Evolutionary conservation across 371 early-diverging fungal species (phyloP).

Genomic region (Mucor racemosus): DNA sequence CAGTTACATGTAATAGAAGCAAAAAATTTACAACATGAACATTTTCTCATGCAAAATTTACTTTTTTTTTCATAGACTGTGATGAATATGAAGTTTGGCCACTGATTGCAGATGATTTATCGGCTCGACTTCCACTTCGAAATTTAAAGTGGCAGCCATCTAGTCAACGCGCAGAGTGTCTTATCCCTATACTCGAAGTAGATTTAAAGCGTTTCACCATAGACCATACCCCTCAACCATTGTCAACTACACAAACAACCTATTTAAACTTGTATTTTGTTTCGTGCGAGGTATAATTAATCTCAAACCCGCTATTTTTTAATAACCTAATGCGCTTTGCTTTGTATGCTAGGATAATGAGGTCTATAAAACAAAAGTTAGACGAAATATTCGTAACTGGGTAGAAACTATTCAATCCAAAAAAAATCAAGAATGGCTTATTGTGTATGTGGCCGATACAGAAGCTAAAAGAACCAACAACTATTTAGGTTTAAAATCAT

Average conservation of each 20-base stretch:
- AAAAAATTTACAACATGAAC: background rate
- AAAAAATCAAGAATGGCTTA: conserved; percentile 92
- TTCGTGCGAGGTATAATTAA: conserved; percentile 69
- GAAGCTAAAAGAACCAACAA: conserved; percentile 65
- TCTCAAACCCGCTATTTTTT: background rate
- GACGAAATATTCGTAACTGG: conserved; percentile 85
- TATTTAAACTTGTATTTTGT: conserved; percentile 85
- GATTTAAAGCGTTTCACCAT: conserved; percentile 69
- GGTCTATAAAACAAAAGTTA: conserved; percentile 74
- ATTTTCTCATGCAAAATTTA: background rate
- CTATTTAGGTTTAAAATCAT: conserved; percentile 69
- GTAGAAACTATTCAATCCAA: conserved; percentile 72
- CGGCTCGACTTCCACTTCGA: conserved; percentile 78
- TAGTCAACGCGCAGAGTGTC: conserved; percentile 64
- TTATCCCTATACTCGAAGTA: conserved; percentile 67
- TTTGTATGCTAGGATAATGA: conserved; percentile 72
- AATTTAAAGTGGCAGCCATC: conserved; percentile 87
- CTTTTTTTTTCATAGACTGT: conserved; percentile 49
- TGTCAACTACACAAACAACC: conserved; percentile 65
- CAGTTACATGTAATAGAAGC: conserved; percentile 31
- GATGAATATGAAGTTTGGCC: conserved; percentile 85
- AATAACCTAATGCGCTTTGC: background rate
- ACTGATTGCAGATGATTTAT: conserved; percentile 71
- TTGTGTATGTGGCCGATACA: conserved; percentile 83
- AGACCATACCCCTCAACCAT: conserved; percentile 57